phyloP scores from a whole-genome alignment of 2,329 filamentous ascomycete species.

The Beauveria caledonica region DNA sequence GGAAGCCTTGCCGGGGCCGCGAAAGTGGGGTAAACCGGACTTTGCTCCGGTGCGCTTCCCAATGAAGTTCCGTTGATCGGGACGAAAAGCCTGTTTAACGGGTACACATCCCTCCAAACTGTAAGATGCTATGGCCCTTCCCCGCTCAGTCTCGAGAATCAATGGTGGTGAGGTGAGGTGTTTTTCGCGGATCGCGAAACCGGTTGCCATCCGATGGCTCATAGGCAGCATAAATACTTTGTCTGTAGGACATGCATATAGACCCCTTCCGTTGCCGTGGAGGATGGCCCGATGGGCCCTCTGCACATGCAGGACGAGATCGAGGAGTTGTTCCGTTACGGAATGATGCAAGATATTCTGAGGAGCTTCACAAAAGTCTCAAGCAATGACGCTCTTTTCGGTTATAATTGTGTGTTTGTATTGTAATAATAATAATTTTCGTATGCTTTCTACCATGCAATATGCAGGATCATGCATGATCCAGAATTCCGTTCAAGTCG shows the following conservation, averaged over 20 bases:
- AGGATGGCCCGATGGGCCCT: background rate
- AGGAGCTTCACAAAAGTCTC: too few relatives aligned
- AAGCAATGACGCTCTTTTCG: background rate
- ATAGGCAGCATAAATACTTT: background rate
- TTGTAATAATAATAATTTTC: background rate
- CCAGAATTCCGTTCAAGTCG: conserved; percentile 7
- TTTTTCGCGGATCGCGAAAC: background rate
- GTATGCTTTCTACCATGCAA: background rate
- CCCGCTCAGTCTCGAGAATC: background rate
- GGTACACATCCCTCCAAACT: background rate
- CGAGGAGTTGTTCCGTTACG: background rate
- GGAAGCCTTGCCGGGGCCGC: conserved; percentile 1
- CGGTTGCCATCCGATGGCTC: too few relatives aligned
- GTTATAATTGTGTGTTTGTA: background rate
- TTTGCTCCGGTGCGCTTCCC: background rate
- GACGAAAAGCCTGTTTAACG: background rate
- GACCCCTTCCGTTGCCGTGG: background rate
- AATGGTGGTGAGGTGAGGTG: background rate
- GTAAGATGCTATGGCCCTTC: background rate
- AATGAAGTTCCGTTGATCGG: conserved; percentile 1
- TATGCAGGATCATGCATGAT: background rate
- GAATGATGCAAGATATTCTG: background rate
- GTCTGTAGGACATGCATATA: conserved; percentile 1
- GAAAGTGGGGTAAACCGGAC: conserved; percentile 6
- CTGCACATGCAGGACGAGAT: background rate